Percentiles rank a stretch among this genome's conserved stretches.
Evolutionary conservation across 345 rosid species (phyloP).

Genomic region (Corchorus olitorius): DNA sequence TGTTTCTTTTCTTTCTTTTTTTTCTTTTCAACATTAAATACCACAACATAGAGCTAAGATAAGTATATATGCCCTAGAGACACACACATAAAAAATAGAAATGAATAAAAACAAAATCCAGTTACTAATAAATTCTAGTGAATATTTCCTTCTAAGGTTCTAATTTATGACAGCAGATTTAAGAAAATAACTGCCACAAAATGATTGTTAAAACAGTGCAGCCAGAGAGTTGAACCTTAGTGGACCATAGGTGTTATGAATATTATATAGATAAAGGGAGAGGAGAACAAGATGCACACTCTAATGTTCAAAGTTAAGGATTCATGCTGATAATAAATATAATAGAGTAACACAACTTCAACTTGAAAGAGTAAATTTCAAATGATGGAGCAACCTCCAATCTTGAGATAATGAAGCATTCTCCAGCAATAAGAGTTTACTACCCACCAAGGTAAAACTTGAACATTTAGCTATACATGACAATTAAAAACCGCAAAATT

Average conservation of each 20-base stretch:
- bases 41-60: neutral
- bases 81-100: neutral
- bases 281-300: neutral
- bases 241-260: neutral
- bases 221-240: neutral
- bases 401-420: neutral
- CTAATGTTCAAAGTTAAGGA: neutral
- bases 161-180: neutral
- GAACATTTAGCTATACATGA: neutral
- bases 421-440: neutral
- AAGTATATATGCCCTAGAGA: neutral
- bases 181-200: neutral
- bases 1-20: too few relatives aligned
- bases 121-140: neutral
- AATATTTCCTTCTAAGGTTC: neutral
- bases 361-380: neutral
- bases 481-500: neutral
- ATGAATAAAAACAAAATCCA: neutral
- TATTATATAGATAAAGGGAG: neutral
- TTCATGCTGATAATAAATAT: neutral
- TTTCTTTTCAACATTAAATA: neutral
- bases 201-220: neutral
- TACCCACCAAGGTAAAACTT: neutral
- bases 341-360: conserved; percentile 1
- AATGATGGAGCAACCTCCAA: neutral